phyloP scores from a whole-genome alignment of 108 stramenopile species.

The Aurantiochytrium sp. region DNA sequence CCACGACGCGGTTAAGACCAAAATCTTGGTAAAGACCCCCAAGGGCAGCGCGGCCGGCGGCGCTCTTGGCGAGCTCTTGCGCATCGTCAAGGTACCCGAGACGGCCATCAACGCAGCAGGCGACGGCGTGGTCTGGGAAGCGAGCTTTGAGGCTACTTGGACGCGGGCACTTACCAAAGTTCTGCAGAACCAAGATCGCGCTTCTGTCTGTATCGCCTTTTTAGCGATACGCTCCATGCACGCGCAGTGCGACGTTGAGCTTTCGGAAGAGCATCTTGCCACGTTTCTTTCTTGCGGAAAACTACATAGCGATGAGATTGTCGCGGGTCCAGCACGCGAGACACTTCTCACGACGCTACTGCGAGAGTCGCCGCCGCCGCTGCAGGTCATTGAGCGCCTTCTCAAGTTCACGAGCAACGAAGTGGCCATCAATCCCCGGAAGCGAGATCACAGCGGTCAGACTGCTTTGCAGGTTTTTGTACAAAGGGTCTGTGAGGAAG shows the following conservation, averaged over 20 bases:
- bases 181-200: not conserved
- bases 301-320: not conserved
- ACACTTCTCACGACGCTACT: not conserved
- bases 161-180: not conserved
- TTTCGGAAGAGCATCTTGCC: too few relatives aligned
- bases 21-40: too few relatives aligned
- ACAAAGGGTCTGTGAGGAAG: not conserved
- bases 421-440: not conserved
- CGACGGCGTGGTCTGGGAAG: conserved; percentile 2
- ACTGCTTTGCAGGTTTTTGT: not conserved
- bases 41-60: too few relatives aligned
- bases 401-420: not conserved
- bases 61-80: too few relatives aligned
- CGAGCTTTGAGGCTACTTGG: not conserved
- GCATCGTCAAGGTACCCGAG: not conserved
- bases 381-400: not conserved
- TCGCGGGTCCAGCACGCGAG: not conserved
- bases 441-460: not conserved
- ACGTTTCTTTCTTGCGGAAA: not conserved
- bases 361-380: not conserved
- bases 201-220: not conserved
- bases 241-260: not conserved
- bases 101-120: not conserved
- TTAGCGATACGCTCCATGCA: not conserved
- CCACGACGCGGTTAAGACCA: too few relatives aligned